Evolutionary conservation across 805 yeast species (phyloP).

Genomic region (Sugiyamaella americana): DNA sequence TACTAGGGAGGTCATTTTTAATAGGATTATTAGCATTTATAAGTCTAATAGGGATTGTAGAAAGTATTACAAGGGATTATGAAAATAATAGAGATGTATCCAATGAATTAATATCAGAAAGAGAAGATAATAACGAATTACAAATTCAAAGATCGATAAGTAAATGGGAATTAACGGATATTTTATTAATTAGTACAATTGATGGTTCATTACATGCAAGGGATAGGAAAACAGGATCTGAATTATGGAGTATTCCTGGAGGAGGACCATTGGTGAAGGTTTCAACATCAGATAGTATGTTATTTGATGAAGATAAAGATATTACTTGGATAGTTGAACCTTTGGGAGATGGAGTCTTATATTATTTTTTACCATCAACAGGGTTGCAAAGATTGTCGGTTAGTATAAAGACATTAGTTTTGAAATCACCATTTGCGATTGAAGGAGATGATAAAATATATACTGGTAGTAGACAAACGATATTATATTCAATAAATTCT

Average conservation of each 20-base stretch:
- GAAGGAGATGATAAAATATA: constrained; percentile 74
- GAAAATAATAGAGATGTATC: too few species aligned
- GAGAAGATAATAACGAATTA: neutral
- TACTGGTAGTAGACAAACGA: constrained; percentile 76
- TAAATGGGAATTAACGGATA: constrained; percentile 49
- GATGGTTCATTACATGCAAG: constrained; percentile 86
- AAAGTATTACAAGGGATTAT: too few species aligned
- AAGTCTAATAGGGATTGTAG: too few species aligned
- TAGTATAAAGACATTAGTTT: constrained; percentile 66
- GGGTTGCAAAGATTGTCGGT: constrained; percentile 83
- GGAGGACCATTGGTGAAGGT: constrained; percentile 55
- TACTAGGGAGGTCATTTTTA: too few species aligned
- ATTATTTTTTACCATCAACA: constrained; percentile 63
- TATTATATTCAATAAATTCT: constrained; percentile 67
- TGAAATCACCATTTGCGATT: constrained; percentile 80
- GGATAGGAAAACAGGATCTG: constrained; percentile 64
- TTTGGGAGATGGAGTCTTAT: constrained; percentile 72
- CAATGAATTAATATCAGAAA: too few species aligned
- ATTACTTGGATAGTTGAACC: constrained; percentile 89
- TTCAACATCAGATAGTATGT: constrained; percentile 15
- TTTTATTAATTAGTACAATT: constrained; percentile 67
- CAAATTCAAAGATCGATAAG: constrained; percentile 26
- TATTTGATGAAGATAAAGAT: constrained; percentile 27
- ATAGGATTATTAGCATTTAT: too few species aligned
- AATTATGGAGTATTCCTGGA: constrained; percentile 70